Evolutionary conservation across 148 eudicot species (phyloP).

Genomic region (Spergularia marina): DNA sequence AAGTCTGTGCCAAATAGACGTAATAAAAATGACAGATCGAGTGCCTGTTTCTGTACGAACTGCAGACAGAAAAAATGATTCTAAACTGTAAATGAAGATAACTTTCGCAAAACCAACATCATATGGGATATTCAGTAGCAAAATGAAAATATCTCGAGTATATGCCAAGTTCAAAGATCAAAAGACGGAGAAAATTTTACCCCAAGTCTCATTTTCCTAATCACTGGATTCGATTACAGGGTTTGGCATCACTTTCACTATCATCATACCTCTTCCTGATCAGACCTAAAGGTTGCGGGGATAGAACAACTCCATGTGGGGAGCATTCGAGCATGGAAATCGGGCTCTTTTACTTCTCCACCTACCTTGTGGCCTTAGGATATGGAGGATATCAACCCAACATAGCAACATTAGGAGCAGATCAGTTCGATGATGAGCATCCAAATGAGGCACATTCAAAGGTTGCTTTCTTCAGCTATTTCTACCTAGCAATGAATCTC

Average conservation of each 20-base stretch:
- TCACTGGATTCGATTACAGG: slow-evolving; percentile 41
- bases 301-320: slow-evolving; percentile 40
- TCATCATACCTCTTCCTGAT: slow-evolving; percentile 63
- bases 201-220: background rate
- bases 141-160: too few relatives aligned
- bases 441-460: slow-evolving; percentile 58
- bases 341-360: slow-evolving; percentile 72
- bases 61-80: too few relatives aligned
- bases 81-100: too few relatives aligned
- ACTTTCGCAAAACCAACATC: too few relatives aligned
- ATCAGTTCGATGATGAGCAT: slow-evolving; percentile 80
- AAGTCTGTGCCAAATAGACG: too few relatives aligned
- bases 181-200: background rate
- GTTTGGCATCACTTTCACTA: slow-evolving; percentile 53
- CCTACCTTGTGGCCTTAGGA: slow-evolving; percentile 78
- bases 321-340: slow-evolving; percentile 61
- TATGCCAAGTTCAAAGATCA: too few relatives aligned
- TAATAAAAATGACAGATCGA: too few relatives aligned
- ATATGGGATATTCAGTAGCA: too few relatives aligned
- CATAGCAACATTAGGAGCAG: slow-evolving; percentile 90
- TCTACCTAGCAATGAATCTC: slow-evolving; percentile 79
- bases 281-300: slow-evolving; percentile 73
- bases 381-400: slow-evolving; percentile 92
- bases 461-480: slow-evolving; percentile 88
- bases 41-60: too few relatives aligned